Conservation (phyloP, 352 stramenopile genomes). For the Pythium aristosporum region DNA sequence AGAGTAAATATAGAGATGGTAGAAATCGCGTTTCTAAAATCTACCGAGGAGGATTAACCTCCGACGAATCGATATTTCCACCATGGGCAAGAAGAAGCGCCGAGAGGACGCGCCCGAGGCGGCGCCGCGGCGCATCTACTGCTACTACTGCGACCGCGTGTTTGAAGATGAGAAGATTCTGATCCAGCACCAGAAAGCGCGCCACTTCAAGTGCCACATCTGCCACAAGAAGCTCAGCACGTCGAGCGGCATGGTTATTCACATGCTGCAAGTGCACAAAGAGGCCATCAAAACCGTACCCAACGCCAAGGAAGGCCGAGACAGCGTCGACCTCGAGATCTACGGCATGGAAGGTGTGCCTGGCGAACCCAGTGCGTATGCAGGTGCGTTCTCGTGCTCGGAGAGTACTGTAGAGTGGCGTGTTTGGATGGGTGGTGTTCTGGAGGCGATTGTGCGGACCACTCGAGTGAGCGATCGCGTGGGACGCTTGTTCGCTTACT, state of each 20-base stretch:
- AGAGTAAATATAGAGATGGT: slow-evolving; percentile 16
- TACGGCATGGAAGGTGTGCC: slow-evolving; percentile 90
- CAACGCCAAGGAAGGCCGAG: slow-evolving; percentile 81
- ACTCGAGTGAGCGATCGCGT: background rate
- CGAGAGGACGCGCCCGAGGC: slow-evolving; percentile 50
- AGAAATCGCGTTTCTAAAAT: slow-evolving; percentile 17
- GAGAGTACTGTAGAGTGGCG: background rate
- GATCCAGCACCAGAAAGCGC: slow-evolving; percentile 93
- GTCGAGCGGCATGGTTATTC: slow-evolving; percentile 86
- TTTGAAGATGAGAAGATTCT: slow-evolving; percentile 92
- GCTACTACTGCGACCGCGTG: slow-evolving; percentile 92
- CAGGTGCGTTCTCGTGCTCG: slow-evolving; percentile 10
- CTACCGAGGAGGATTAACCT: slow-evolving; percentile 4
- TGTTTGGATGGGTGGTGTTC: background rate
- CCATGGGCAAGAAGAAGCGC: slow-evolving; percentile 88
- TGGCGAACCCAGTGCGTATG: slow-evolving; percentile 34
- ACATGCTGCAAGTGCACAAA: slow-evolving; percentile 89
- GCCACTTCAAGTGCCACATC: slow-evolving; percentile 90
- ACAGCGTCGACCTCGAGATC: slow-evolving; percentile 83
- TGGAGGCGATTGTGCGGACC: background rate
- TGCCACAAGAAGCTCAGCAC: slow-evolving; percentile 93
- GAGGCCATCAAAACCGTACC: slow-evolving; percentile 77
- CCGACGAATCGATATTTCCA: background rate
- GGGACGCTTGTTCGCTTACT: background rate
- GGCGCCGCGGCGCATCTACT: slow-evolving; percentile 75